phyloP scores from a whole-genome alignment of 2,329 filamentous ascomycete genomes.

The Fusarium brevicatenulatum region DNA sequence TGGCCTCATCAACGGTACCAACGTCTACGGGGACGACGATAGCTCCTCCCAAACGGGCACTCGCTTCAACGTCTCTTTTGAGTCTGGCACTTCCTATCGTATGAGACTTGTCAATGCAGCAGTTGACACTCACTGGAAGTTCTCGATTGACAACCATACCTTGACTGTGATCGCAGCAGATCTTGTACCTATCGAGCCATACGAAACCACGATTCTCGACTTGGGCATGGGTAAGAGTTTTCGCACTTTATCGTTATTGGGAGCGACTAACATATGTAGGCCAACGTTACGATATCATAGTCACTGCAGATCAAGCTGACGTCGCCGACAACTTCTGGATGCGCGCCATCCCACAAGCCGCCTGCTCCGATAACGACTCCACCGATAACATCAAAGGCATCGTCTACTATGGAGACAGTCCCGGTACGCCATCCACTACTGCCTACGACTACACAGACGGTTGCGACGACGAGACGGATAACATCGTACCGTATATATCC shows the following conservation, averaged over 20 bases:
- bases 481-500: slow-evolving; percentile 49
- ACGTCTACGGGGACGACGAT: slow-evolving; percentile 48
- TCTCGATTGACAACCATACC: slow-evolving; percentile 65
- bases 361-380: slow-evolving; percentile 54
- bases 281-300: slow-evolving; percentile 59
- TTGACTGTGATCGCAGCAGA: slow-evolving; percentile 68
- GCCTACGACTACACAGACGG: slow-evolving; percentile 21
- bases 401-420: slow-evolving; percentile 52
- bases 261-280: slow-evolving; percentile 41
- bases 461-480: slow-evolving; percentile 52
- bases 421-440: slow-evolving; percentile 12
- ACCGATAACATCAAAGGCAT: slow-evolving; percentile 60
- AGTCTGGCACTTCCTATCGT: slow-evolving; percentile 56
- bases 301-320: slow-evolving; percentile 52
- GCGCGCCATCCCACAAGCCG: slow-evolving; percentile 54
- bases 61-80: slow-evolving; percentile 52
- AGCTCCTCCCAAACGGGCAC: slow-evolving; percentile 41
- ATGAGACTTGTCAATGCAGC: slow-evolving; percentile 60
- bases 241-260: rapidly evolving
- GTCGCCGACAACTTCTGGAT: slow-evolving; percentile 58
- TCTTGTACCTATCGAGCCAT: slow-evolving; percentile 67
- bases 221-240: slow-evolving; percentile 31
- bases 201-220: slow-evolving; percentile 52
- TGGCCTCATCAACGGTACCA: slow-evolving; percentile 58
- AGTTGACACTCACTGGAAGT: slow-evolving; percentile 56